A percentile compares a stretch with the other conserved stretches of the same genome.
These are phyloP conservation scores for Solanum hybrid DNA, from an alignment of 305 asterid species.

Conservation along the genomic window DNA sequence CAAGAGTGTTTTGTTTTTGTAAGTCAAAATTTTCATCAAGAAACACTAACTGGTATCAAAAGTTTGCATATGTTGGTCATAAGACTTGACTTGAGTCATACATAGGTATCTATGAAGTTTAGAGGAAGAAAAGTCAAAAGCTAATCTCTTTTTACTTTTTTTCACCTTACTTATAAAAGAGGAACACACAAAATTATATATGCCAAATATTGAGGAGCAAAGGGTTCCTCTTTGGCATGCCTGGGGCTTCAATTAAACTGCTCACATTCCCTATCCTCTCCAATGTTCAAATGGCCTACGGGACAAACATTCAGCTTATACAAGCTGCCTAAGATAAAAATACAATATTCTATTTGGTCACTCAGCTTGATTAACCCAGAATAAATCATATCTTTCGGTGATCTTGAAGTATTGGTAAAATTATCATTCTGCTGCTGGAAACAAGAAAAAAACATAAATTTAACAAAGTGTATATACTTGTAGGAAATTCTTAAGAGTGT, in stretches of 20 bases:
- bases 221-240: neutral
- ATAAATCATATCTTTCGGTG: neutral
- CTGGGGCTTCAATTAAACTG: neutral
- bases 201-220: neutral
- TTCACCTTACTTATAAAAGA: neutral
- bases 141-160: neutral
- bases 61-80: neutral
- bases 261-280: neutral
- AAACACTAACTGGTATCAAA: neutral
- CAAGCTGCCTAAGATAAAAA: neutral
- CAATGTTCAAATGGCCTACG: neutral
- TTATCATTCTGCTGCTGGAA: neutral
- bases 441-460: neutral
- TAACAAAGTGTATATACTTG: neutral
- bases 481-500: neutral
- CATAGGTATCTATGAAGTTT: neutral
- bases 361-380: neutral
- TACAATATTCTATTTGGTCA: neutral
- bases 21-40: neutral
- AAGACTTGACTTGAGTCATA: neutral
- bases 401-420: neutral
- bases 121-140: neutral
- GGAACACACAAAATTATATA: neutral
- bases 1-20: neutral
- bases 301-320: neutral